Evolutionary conservation across 2,329 filamentous ascomycete genomes (phyloP).

Genomic region (Didymellaceae sp.): DNA sequence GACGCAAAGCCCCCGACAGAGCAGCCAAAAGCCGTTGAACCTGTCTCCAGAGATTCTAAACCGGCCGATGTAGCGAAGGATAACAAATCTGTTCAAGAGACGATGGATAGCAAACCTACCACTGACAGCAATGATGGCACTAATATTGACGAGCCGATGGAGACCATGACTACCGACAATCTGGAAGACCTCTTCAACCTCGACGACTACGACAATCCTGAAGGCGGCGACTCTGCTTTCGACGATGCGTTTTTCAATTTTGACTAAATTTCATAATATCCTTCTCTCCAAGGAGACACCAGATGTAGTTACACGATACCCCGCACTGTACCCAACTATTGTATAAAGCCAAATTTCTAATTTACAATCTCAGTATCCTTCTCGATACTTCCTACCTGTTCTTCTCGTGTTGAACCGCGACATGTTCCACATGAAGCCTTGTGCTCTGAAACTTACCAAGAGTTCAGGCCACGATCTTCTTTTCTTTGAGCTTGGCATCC

Average conservation of each 20-base stretch:
- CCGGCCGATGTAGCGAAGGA: slow-evolving; percentile 3
- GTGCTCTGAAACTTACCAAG: no score
- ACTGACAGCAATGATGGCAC: not conserved
- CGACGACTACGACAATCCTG: slow-evolving; percentile 43
- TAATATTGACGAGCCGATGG: slow-evolving; percentile 32
- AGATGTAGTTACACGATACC: not conserved
- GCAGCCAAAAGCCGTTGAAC: slow-evolving; percentile 12
- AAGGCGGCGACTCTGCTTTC: slow-evolving; percentile 40
- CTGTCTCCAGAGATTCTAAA: slow-evolving; percentile 7
- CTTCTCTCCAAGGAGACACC: not conserved
- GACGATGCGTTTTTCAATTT: slow-evolving; percentile 50
- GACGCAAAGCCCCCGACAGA: slow-evolving; percentile 18
- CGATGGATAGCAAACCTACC: slow-evolving; percentile 7
- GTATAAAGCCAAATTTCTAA: no score
- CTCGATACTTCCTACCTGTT: no score
- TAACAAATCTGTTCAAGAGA: slow-evolving; percentile 6
- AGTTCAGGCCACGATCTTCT: no score
- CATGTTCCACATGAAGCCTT: no score
- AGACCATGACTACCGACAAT: slow-evolving; percentile 40
- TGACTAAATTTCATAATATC: slow-evolving; percentile 19
- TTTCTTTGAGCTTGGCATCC: no score
- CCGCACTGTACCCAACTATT: not conserved
- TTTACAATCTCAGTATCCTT: no score
- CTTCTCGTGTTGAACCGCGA: no score
- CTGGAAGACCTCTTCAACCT: slow-evolving; percentile 47